Conservation (phyloP, 2,329 filamentous ascomycete genomes). For the Xylariaceae sp. region DNA sequence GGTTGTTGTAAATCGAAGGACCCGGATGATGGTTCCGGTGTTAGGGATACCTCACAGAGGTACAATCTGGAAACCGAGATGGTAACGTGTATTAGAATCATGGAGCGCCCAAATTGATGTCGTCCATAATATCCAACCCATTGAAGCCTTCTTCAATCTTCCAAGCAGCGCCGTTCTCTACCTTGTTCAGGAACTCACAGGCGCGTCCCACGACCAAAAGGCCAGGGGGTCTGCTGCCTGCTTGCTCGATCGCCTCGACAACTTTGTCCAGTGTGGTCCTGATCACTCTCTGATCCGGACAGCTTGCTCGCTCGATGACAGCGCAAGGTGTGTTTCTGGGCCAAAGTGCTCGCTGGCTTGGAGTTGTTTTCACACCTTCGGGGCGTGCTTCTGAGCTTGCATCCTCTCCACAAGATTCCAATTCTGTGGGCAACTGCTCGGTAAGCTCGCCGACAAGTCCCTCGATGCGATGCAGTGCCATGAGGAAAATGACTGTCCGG, state of each 20-base stretch:
- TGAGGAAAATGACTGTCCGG: slow-evolving; percentile 86
- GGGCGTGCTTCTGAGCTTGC: slow-evolving; percentile 25
- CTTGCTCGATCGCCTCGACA: slow-evolving; percentile 75
- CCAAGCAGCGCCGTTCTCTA: slow-evolving; percentile 62
- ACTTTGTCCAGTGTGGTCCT: slow-evolving; percentile 78
- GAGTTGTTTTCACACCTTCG: background rate
- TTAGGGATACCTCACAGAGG: background rate
- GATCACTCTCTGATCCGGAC: slow-evolving; percentile 89
- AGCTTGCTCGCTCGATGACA: slow-evolving; percentile 88
- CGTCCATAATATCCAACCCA: slow-evolving; percentile 53
- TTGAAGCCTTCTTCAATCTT: slow-evolving; percentile 81
- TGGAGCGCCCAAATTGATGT: slow-evolving; percentile 16
- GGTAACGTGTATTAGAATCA: background rate
- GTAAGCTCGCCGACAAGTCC: slow-evolving; percentile 70
- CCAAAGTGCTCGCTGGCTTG: slow-evolving; percentile 47
- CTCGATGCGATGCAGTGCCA: slow-evolving; percentile 82
- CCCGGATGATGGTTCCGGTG: background rate
- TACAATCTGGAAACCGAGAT: background rate
- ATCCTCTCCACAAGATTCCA: slow-evolving; percentile 31
- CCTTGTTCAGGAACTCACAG: slow-evolving; percentile 68
- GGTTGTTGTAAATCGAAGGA: slow-evolving; percentile 5
- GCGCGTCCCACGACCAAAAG: slow-evolving; percentile 78
- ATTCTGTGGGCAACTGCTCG: slow-evolving; percentile 32
- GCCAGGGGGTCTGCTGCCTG: slow-evolving; percentile 84
- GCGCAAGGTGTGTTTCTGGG: slow-evolving; percentile 79